Evolutionary conservation across 192 early-diverging fungal genomes (phyloP), one percentile per base, ranked within the genome.

Genomic region (Coemansia sp.): DNA sequence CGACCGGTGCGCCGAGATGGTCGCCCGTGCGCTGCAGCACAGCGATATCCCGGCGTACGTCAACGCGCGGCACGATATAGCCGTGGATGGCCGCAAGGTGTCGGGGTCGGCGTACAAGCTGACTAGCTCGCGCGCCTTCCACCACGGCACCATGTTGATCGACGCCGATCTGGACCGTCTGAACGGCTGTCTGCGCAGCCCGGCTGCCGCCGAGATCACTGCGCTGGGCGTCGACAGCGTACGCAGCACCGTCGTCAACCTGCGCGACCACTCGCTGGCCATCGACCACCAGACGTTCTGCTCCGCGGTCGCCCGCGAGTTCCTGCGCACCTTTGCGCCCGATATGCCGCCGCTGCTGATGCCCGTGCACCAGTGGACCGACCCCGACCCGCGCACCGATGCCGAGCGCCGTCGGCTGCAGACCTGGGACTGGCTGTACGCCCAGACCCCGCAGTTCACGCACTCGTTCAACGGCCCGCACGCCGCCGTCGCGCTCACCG

Each of bases 71-170:
- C 85, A 95, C 58, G 97, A 99, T 59, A 87, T 99, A 58, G 84
- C 85, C 1, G 80, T 97, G 3, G 85, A 89, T 35, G 82, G 65
- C 3, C 77, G 78, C 50, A 99, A 99, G 78, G 67, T 94, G 20
- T 95, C 94, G 24, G 97, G 97, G 27, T 90, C 87, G 40, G 97
- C 97, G 4, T 99, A 88, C 81, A 93, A 94, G 50, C 63, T 99
- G 42, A 92, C 88, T 43, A 83, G 79, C 47, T 46, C 64, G 6
- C 64, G 88, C 44, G 89, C 94, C 3, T 96, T 95, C 59, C 94
- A 96, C 63, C 97, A 99, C 64, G 97, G 97, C 36, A 99, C 97
- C 5, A 96, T 99, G 97, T 72, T 99, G 30, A 96, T 99, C 46
- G 84, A 93, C 54, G 76, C 92, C 6, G 88, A 97, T 66, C 78